Conservation (phyloP, 2,329 filamentous ascomycete genomes). For the Metarhizium humberi region DNA sequence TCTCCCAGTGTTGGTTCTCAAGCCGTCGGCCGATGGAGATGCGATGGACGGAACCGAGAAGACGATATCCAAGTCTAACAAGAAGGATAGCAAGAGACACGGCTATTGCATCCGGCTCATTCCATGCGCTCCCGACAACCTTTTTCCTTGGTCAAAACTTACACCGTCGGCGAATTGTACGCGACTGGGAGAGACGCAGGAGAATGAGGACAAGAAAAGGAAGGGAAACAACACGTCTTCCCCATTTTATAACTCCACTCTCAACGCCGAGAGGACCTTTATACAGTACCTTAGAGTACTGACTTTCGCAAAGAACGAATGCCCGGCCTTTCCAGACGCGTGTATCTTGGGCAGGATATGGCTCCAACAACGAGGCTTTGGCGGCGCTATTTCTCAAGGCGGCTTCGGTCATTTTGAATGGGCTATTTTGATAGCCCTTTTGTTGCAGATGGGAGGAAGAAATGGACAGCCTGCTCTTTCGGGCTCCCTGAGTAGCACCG, state of each 20-base stretch:
- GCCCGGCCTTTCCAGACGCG: slow-evolving; percentile 68
- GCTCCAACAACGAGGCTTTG: slow-evolving; percentile 81
- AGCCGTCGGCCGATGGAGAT: slow-evolving; percentile 16
- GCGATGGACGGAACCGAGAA: slow-evolving; percentile 10
- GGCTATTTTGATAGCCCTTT: slow-evolving; percentile 67
- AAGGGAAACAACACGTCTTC: slow-evolving; percentile 44
- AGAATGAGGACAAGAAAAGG: slow-evolving; percentile 12
- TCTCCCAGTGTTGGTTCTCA: slow-evolving; percentile 54
- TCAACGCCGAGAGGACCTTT: slow-evolving; percentile 69
- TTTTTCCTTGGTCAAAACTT: slow-evolving; percentile 66
- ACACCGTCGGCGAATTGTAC: slow-evolving; percentile 61
- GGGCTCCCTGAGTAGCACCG: slow-evolving; percentile 75
- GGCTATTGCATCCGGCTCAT: slow-evolving; percentile 62
- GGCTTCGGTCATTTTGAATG: slow-evolving; percentile 94
- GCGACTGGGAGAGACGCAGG: slow-evolving; percentile 40
- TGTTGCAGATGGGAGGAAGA: slow-evolving; percentile 68
- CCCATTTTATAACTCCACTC: slow-evolving; percentile 79
- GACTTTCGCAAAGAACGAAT: slow-evolving; percentile 58
- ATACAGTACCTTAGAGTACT: slow-evolving; percentile 68
- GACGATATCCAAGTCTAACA: slow-evolving; percentile 7
- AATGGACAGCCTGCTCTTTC: slow-evolving; percentile 66
- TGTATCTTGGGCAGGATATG: slow-evolving; percentile 81
- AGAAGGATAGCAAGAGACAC: slow-evolving; percentile 16
- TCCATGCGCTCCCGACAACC: slow-evolving; percentile 57
- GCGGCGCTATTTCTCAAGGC: slow-evolving; percentile 57